Conservation (phyloP, 495 filamentous ascomycete genomes). For the Paragyromitra xinjiangensis region DNA sequence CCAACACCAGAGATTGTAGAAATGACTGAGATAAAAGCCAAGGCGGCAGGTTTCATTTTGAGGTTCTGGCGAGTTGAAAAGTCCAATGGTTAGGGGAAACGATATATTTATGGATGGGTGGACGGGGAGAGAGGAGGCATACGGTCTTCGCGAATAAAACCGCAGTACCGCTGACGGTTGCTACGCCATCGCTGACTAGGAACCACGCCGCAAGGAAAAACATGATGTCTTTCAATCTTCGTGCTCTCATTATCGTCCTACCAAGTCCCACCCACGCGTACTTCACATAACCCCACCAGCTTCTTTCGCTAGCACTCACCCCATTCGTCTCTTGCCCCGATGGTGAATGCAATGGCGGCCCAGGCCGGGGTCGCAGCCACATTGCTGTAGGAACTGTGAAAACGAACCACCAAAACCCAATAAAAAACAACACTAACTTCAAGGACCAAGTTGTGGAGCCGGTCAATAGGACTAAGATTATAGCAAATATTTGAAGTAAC, state of each 20-base stretch:
- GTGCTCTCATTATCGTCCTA: slow-evolving; percentile 78
- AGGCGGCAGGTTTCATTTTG: slow-evolving; percentile 82
- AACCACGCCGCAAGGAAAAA: slow-evolving; percentile 95
- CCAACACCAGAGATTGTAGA: slow-evolving; percentile 81
- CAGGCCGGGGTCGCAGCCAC: slow-evolving; percentile 90
- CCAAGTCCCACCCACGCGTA: slow-evolving; percentile 88
- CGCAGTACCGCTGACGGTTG: slow-evolving; percentile 92
- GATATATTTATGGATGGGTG: slow-evolving; percentile 17
- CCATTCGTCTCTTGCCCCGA: slow-evolving; percentile 23
- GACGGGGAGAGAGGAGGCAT: slow-evolving; percentile 37
- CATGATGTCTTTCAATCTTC: slow-evolving; percentile 81
- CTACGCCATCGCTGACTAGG: slow-evolving; percentile 89
- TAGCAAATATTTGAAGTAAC: slow-evolving; percentile 78
- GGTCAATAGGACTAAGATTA: slow-evolving; percentile 73
- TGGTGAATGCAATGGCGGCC: slow-evolving; percentile 72
- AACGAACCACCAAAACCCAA: slow-evolving; percentile 93
- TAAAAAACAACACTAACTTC: slow-evolving; percentile 81
- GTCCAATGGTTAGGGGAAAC: slow-evolving; percentile 38
- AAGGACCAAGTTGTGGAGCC: slow-evolving; percentile 80
- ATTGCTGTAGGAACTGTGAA: slow-evolving; percentile 90
- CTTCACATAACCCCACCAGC: slow-evolving; percentile 68
- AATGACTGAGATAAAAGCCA: slow-evolving; percentile 95
- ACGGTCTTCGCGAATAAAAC: slow-evolving; percentile 93
- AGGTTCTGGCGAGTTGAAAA: slow-evolving; percentile 63
- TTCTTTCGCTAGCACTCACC: slow-evolving; percentile 25